Evolutionary conservation across 192 early-diverging fungal genomes (phyloP).

Genomic region (Mortierella antarctica): DNA sequence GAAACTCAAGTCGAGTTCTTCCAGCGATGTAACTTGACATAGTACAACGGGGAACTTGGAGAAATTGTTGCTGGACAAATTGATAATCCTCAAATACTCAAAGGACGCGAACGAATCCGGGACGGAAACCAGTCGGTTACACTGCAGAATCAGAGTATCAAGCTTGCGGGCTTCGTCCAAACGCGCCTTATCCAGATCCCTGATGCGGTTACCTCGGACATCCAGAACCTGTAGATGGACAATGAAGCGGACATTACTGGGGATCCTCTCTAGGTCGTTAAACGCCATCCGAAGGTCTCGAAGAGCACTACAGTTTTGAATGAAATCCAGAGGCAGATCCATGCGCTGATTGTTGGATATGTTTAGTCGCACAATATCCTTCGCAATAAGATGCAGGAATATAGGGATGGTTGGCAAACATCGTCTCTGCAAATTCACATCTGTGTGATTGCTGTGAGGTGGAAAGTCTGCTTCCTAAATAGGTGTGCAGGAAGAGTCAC

Average conservation of each 20-base stretch:
- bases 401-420: slow-evolving; percentile 86
- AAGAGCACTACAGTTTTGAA: slow-evolving; percentile 76
- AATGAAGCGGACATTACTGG: slow-evolving; percentile 73
- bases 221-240: slow-evolving; percentile 77
- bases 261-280: slow-evolving; percentile 78
- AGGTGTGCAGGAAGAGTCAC: not conserved
- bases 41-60: slow-evolving; percentile 74
- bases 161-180: slow-evolving; percentile 71
- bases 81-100: slow-evolving; percentile 68
- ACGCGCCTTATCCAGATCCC: slow-evolving; percentile 71
- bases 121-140: slow-evolving; percentile 79
- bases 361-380: slow-evolving; percentile 80
- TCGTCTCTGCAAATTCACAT: slow-evolving; percentile 78
- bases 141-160: slow-evolving; percentile 71
- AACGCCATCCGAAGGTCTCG: slow-evolving; percentile 75
- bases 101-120: slow-evolving; percentile 71
- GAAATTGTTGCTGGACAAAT: slow-evolving; percentile 88
- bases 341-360: slow-evolving; percentile 85
- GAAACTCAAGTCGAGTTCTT: slow-evolving; percentile 82
- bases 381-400: slow-evolving; percentile 76
- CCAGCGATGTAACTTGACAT: slow-evolving; percentile 66
- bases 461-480: slow-evolving; percentile 56
- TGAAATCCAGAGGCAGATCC: slow-evolving; percentile 86
- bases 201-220: slow-evolving; percentile 80
- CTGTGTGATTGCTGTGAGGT: slow-evolving; percentile 55